These are phyloP conservation scores for Botrytis sinoallii DNA, from an alignment of 2,329 filamentous ascomycete species.

Conservation along the genomic window DNA sequence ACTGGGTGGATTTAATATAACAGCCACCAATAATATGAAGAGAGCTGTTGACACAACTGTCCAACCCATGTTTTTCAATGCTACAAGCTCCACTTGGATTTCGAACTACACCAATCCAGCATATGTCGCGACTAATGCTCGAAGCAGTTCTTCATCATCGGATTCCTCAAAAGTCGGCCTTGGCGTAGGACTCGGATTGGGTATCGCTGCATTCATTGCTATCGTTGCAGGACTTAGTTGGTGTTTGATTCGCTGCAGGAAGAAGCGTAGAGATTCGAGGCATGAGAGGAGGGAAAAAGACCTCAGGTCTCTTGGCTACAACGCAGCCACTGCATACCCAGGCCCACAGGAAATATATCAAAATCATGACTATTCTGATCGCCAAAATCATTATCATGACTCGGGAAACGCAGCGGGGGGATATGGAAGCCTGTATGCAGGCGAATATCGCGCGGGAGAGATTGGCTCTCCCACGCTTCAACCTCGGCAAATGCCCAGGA, in stretches of 20 bases:
- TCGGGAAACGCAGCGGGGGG: slow-evolving; percentile 32
- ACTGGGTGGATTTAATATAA: slow-evolving; percentile 58
- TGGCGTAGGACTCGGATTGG: slow-evolving; percentile 64
- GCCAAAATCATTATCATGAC: slow-evolving; percentile 24
- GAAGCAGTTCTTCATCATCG: slow-evolving; percentile 32
- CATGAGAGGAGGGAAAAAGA: slow-evolving; percentile 50
- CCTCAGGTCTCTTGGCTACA: slow-evolving; percentile 49
- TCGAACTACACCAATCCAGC: slow-evolving; percentile 52
- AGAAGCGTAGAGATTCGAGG: slow-evolving; percentile 43
- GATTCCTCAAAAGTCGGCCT: slow-evolving; percentile 50
- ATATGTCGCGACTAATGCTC: slow-evolving; percentile 27
- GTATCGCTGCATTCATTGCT: slow-evolving; percentile 50
- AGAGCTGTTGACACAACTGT: slow-evolving; percentile 42
- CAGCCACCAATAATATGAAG: slow-evolving; percentile 31
- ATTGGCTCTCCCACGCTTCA: slow-evolving; percentile 20
- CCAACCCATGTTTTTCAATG: slow-evolving; percentile 54
- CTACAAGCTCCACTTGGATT: slow-evolving; percentile 57
- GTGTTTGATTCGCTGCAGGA: slow-evolving; percentile 41
- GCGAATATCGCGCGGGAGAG: slow-evolving; percentile 27
- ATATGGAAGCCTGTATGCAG: slow-evolving; percentile 32
- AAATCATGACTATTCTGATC: slow-evolving; percentile 18
- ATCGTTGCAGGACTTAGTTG: slow-evolving; percentile 48
- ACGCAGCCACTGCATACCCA: slow-evolving; percentile 26
- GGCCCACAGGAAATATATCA: slow-evolving; percentile 28
- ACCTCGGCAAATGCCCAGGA: slow-evolving; percentile 37